Evolutionary conservation across 148 eudicot species (phyloP).

Genomic region (Silene latifolia): DNA sequence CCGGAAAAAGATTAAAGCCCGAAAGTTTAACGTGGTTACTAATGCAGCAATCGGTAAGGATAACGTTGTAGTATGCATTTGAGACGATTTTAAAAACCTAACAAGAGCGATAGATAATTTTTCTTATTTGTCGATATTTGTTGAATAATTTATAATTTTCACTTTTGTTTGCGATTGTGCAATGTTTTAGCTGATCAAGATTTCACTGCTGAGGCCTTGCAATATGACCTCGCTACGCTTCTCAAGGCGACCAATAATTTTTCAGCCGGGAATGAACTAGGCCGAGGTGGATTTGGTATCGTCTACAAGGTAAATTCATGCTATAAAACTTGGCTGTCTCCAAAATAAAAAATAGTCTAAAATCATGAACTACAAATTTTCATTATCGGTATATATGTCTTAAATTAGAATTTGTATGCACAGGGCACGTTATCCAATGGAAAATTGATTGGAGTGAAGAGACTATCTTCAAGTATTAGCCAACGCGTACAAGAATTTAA

Average conservation of each 20-base stretch:
- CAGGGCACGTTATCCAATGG: slow-evolving; percentile 28
- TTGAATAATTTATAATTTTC: too few relatives aligned
- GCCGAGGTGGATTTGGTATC: slow-evolving; percentile 28
- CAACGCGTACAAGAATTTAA: slow-evolving; percentile 31
- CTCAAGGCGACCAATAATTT: slow-evolving; percentile 15
- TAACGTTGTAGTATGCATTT: too few relatives aligned
- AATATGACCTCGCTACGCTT: slow-evolving; percentile 20
- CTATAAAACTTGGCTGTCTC: not conserved
- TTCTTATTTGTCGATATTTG: too few relatives aligned
- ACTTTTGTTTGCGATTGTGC: too few relatives aligned
- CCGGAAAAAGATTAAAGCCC: not conserved
- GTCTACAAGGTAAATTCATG: slow-evolving; percentile 23
- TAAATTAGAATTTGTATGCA: not conserved
- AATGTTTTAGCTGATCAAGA: slow-evolving; percentile 1
- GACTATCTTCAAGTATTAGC: slow-evolving; percentile 18
- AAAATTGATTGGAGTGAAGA: slow-evolving; percentile 30
- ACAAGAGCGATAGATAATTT: too few relatives aligned
- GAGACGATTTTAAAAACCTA: too few relatives aligned
- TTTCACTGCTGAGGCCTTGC: slow-evolving; percentile 16
- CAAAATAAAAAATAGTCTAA: not conserved
- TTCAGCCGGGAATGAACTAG: slow-evolving; percentile 17
- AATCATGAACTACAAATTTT: not conserved
- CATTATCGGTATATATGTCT: not conserved
- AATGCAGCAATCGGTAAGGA: not conserved
- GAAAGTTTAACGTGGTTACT: not conserved